Base-by-base conservation (phyloP, 768 basidiomycete species). In the Ramaria sp. region DNA sequence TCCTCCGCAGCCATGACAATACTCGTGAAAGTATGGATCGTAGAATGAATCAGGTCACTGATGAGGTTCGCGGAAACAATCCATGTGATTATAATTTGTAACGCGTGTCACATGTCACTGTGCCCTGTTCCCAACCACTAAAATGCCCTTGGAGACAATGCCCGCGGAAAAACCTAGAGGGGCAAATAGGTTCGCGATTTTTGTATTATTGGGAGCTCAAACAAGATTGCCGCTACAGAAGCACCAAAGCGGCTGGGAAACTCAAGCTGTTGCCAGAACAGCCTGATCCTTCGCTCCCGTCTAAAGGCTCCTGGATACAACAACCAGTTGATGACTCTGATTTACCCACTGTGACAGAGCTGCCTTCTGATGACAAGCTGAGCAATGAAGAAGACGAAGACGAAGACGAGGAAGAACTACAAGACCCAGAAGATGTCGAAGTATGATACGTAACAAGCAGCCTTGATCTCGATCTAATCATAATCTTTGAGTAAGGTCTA, bases 181-280 rank as follows among this genome's bases (percentile, higher is more conserved):
- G 2, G 53, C 53, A 10, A 55, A 55, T 34, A 45, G 53, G 53
- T 55, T 32, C 22, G 42, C 16, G 10, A 24, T 18, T 36, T 48
- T 12, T 20, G 16, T 12, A 15, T 55, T 32, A 32, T 55, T n/a
- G 16, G 24, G 22, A 10, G n/a, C 25, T 28, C 20, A 52, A 38
- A 22, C 25, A 27, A 41, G 3, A 5, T 20, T 13, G 16, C 30
- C 28, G 28, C 28, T 87, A 88, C 61, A 74, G 87, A 59, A 82
- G 85, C 18, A 88, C 87, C 0, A 89, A 89, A 64, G 78, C 84
- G 8, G 82, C 83, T 12, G 87, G 88, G 42, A 92, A 92, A 66
- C 79, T 92, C 59, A 91, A 92, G 64, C 87, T 92, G 15, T 74
- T 92, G 28, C 89, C 89, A 47, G 89, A 92, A 63, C 83, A 91